phyloP scores from a whole-genome alignment of 2,329 filamentous ascomycete species.

The Botrytis deweyae region DNA sequence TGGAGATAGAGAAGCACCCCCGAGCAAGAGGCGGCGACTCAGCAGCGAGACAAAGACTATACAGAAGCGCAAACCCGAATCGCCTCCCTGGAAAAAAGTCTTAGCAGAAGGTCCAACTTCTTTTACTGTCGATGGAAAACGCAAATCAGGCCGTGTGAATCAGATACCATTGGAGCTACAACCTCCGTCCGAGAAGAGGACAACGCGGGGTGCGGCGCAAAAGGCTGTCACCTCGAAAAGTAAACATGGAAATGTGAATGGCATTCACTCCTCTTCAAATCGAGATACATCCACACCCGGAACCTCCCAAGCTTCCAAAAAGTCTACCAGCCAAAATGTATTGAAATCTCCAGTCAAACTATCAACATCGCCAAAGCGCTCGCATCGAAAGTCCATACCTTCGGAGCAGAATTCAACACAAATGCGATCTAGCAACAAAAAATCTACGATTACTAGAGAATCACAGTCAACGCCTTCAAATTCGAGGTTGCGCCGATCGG shows the following conservation, averaged over 20 bases:
- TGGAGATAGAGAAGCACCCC: constrained; percentile 47
- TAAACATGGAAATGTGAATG: constrained; percentile 33
- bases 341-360: constrained; percentile 32
- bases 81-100: constrained; percentile 91
- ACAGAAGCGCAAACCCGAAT: constrained; percentile 56
- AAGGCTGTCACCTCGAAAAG: constrained; percentile 35
- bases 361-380: constrained; percentile 34
- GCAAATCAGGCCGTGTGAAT: constrained; percentile 66
- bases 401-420: constrained; percentile 33
- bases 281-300: constrained; percentile 27
- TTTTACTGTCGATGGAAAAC: constrained; percentile 71
- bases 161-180: constrained; percentile 53
- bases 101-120: constrained; percentile 84
- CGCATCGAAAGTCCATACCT: constrained; percentile 35
- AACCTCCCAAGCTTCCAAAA: constrained; percentile 29
- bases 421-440: constrained; percentile 31
- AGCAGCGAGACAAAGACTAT: constrained; percentile 48
- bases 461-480: constrained; percentile 29
- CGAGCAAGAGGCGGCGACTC: constrained; percentile 65
- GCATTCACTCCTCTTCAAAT: constrained; percentile 25
- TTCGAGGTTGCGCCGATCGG: constrained; percentile 32
- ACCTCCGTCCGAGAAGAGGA: constrained; percentile 50
- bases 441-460: constrained; percentile 25
- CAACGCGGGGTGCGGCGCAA: constrained; percentile 50
- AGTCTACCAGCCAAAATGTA: constrained; percentile 27